phyloP scores from a whole-genome alignment of 2,329 filamentous ascomycete genomes.

The Alternaria gaisen region DNA sequence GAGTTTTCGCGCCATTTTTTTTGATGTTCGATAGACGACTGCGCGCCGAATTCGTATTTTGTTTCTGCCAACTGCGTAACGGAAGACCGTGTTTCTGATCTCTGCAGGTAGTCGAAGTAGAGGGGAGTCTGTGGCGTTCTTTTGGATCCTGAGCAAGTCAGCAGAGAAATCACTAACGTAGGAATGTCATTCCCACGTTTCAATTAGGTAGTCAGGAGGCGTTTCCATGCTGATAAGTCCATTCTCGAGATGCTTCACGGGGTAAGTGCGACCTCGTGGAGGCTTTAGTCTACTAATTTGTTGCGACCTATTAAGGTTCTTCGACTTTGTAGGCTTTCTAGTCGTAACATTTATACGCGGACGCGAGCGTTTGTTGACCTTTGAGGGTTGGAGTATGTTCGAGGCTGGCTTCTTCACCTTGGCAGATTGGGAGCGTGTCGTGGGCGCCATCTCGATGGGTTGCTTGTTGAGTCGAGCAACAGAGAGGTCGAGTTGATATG shows the following conservation, averaged over 20 bases:
- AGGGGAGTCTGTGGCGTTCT: conserved; percentile 4
- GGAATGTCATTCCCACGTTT: background rate
- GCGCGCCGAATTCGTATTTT: background rate
- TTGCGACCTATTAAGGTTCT: background rate
- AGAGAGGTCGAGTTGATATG: too few relatives aligned
- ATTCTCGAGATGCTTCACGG: background rate
- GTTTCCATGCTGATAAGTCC: conserved; percentile 4
- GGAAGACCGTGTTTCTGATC: conserved; percentile 9
- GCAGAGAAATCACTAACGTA: background rate
- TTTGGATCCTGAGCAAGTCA: background rate
- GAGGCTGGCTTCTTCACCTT: background rate
- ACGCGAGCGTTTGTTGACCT: background rate
- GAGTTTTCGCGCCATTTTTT: background rate
- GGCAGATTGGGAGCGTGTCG: background rate
- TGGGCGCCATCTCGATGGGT: background rate
- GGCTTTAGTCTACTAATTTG: background rate
- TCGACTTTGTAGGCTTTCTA: background rate
- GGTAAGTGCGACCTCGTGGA: background rate
- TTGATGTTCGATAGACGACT: background rate
- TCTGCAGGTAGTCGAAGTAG: conserved; percentile 15
- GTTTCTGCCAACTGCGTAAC: background rate
- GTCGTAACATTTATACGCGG: background rate
- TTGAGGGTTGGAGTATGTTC: background rate
- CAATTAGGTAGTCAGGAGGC: conserved; percentile 3
- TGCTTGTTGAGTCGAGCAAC: background rate